phyloP scores from a whole-genome alignment of 2,329 filamentous ascomycete genomes.

The Gliomastix tumulicola region DNA sequence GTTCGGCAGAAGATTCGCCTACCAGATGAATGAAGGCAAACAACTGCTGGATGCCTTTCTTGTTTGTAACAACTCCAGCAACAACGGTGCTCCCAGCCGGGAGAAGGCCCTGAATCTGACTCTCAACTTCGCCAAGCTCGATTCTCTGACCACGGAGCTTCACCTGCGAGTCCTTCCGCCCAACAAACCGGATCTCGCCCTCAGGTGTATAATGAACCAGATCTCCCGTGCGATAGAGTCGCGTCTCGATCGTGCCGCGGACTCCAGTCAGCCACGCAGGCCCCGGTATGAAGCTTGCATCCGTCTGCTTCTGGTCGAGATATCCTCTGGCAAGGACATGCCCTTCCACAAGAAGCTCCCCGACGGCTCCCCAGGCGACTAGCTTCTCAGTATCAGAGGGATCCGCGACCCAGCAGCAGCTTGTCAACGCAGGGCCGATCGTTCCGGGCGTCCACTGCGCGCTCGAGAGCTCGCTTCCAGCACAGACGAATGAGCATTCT shows the following conservation, averaged over 20 bases:
- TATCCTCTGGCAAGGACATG: conserved; percentile 14
- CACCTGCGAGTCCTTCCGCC: conserved; percentile 46
- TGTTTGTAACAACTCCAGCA: no score
- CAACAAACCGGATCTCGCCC: conserved; percentile 28
- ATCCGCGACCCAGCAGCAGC: conserved; percentile 12
- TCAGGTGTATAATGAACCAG: conserved; percentile 19
- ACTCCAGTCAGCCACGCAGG: conserved; percentile 19
- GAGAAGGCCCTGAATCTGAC: background rate
- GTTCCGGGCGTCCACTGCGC: no score
- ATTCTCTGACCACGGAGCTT: conserved; percentile 29
- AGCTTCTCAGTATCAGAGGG: conserved; percentile 8
- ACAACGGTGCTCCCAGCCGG: no score
- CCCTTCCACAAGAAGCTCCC: conserved; percentile 17
- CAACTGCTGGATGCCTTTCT: background rate
- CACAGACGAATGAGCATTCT: conserved; percentile 18
- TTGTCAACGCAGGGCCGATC: background rate
- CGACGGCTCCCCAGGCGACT: conserved; percentile 9
- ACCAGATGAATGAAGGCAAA: background rate
- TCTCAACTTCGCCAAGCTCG: background rate
- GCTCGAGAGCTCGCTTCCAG: background rate
- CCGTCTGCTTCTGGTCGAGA: no score
- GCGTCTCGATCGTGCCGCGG: background rate
- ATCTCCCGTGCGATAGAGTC: conserved; percentile 8
- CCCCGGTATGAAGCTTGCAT: no score
- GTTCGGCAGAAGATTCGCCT: no score